Base-by-base conservation (phyloP, 495 filamentous ascomycete genomes). In the Hyaloscypha finlandica region DNA sequence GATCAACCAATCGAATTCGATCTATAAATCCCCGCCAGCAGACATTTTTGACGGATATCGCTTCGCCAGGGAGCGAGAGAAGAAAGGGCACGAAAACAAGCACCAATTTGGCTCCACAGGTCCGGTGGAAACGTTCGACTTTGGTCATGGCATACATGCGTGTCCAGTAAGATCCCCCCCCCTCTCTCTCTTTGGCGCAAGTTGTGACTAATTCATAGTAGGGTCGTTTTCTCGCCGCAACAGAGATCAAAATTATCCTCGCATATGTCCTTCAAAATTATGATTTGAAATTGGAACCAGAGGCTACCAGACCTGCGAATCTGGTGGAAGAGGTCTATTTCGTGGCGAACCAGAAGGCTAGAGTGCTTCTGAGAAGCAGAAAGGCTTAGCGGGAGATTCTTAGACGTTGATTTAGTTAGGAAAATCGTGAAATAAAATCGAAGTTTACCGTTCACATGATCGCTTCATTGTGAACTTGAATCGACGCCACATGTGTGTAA, bases 161-260 rank as follows among this genome's bases (percentile, higher is more conserved):
- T 86, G 85, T 69, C 86, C 86, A 25, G 25, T 25, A 25, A 25
- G 25, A 25, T n/a, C n/a, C n/a, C n/a, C n/a, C n/a, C n/a, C n/a
- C 25, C 25, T 25, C 25, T 25, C 25, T 25, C 25, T 25, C 25
- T 25, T 25, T 25, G 25, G 25, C 25, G 25, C 25, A 25, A 25
- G 25, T 25, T 25, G 25, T 25, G 25, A 25, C 25, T 25, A 25
- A 25, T 25, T 25, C 2, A 25, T 25, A 1, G 25, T 25, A 25
- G 0, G 87, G 86, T 0, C 76, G 86, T 11, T 84, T 84, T 73
- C 85, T 88, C 52, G 84, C 82, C 0, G 74, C 74, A 6, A 78
- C 77, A 29, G 79, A 82, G 62, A 77, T 86, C 65, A 88, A 88
- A 71, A 77, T 81, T 42, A 81, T 88, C 48, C 53, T 88, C 32